Conservation (phyloP, 2,329 filamentous ascomycete genomes). For the Bimuria novae-zelandiae region DNA sequence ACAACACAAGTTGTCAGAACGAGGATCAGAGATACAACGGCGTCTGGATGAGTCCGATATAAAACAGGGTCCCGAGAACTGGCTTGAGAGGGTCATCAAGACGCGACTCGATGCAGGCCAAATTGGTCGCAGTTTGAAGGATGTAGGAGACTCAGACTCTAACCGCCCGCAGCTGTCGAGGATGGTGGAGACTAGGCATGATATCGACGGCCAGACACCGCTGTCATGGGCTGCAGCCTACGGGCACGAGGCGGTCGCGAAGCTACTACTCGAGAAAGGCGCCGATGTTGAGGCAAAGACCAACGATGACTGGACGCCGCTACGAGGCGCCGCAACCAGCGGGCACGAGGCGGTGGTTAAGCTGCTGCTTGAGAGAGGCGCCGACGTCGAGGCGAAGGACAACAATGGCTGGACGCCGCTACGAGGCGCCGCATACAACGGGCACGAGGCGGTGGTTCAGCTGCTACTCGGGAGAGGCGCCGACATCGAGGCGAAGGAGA, state of each 20-base stretch:
- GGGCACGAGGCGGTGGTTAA: not conserved
- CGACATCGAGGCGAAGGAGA: too few species aligned
- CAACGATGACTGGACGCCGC: not conserved
- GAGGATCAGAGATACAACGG: too few species aligned
- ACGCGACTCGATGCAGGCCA: too few species aligned
- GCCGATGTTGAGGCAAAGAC: not conserved
- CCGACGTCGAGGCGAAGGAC: not conserved
- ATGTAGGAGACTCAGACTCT: too few species aligned
- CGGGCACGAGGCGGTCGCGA: not conserved
- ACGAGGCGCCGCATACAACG: not conserved
- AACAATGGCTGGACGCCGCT: not conserved
- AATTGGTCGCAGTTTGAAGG: too few species aligned
- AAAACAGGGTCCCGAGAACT: too few species aligned
- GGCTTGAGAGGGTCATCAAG: too few species aligned
- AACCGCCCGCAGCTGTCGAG: too few species aligned
- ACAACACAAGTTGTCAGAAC: too few species aligned
- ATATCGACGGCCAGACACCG: not conserved
- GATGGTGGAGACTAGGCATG: too few species aligned
- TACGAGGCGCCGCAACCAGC: not conserved
- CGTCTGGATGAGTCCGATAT: too few species aligned
- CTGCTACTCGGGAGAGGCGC: too few species aligned
- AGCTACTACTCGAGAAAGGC: not conserved
- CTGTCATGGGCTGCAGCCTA: not conserved
- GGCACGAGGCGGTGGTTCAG: not conserved
- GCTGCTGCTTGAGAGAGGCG: not conserved